Evolutionary conservation across 2,329 filamentous ascomycete genomes (phyloP).

Genomic region (Ascosphaera apis): DNA sequence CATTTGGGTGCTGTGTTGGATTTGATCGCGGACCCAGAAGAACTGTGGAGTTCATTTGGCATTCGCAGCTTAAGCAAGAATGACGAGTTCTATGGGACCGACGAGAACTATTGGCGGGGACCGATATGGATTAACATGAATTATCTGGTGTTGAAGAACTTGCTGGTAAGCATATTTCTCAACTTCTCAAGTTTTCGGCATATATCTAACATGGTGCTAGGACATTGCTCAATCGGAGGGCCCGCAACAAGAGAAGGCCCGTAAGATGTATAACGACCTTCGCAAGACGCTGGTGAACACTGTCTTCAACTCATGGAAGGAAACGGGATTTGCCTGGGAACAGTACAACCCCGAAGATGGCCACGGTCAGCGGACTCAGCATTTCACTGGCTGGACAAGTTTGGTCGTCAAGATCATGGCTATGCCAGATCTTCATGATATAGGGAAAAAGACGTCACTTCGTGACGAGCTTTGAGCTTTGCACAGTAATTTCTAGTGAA

Average conservation of each 20-base stretch:
- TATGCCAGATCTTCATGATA: conserved; percentile 46
- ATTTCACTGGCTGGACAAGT: conserved; percentile 98
- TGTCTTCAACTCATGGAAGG: conserved; percentile 66
- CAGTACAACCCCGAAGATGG: conserved; percentile 93
- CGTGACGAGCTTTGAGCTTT: conserved; percentile 31
- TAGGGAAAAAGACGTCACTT: conserved; percentile 7
- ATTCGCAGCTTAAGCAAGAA: conserved; percentile 70
- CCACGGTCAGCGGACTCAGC: conserved; percentile 80
- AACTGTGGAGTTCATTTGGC: conserved; percentile 81
- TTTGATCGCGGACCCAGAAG: conserved; percentile 54
- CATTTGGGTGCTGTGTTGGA: conserved; percentile 54
- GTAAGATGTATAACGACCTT: conserved; percentile 51
- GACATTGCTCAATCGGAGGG: conserved; percentile 40
- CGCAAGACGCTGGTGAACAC: conserved; percentile 73
- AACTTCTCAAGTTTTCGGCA: not conserved
- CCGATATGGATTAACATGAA: conserved; percentile 95
- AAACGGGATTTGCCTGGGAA: conserved; percentile 94
- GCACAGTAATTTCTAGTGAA: no score
- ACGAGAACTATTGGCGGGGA: conserved; percentile 91
- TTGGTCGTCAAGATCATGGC: conserved; percentile 93
- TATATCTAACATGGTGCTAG: conserved; percentile 15
- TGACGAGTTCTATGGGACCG: conserved; percentile 65
- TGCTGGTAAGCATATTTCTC: conserved; percentile 38
- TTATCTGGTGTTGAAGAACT: conserved; percentile 59
- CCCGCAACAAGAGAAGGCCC: conserved; percentile 44